A percentile compares a stretch with the other conserved stretches of the same genome.
These are phyloP conservation scores for Cadophora luteo-olivacea DNA, from an alignment of 2,329 filamentous ascomycete species.

Conservation along the genomic window DNA sequence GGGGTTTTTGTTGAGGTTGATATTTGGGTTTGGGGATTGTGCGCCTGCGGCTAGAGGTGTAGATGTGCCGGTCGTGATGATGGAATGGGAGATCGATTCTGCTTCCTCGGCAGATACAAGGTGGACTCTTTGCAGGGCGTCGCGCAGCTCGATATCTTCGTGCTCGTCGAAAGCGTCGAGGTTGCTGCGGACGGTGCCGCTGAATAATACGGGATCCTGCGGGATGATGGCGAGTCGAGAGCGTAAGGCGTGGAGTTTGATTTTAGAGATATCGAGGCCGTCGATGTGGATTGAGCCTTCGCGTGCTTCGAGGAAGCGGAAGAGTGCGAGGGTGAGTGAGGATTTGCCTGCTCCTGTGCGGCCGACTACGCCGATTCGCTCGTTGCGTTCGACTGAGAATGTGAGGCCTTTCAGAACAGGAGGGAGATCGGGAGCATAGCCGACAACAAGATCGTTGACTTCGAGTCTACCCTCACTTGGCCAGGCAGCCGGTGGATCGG, in stretches of 20 bases:
- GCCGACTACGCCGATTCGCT: constrained; percentile 78
- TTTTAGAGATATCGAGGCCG: constrained; percentile 75
- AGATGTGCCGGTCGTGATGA: constrained; percentile 44
- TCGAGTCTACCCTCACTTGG: constrained; percentile 76
- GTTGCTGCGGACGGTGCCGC: constrained; percentile 77
- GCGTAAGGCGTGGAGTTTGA: constrained; percentile 73
- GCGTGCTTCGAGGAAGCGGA: constrained; percentile 76
- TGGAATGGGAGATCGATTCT: constrained; percentile 22
- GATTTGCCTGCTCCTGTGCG: constrained; percentile 82
- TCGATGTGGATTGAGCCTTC: constrained; percentile 74
- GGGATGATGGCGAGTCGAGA: constrained; percentile 82
- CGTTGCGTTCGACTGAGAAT: constrained; percentile 70
- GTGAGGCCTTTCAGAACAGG: constrained; percentile 73
- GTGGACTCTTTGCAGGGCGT: constrained; percentile 74
- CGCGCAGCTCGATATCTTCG: constrained; percentile 70
- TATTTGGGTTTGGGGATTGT: constrained; percentile 40
- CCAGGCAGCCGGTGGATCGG: constrained; percentile 73
- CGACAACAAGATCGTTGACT: constrained; percentile 74
- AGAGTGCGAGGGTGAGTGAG: constrained; percentile 75
- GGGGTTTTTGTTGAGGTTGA: constrained; percentile 63
- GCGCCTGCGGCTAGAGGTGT: constrained; percentile 41
- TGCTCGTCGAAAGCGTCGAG: constrained; percentile 79
- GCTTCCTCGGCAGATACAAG: constrained; percentile 48
- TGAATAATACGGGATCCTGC: constrained; percentile 83
- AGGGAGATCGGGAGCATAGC: constrained; percentile 74